Conservation (phyloP, 805 yeast genomes). For the Ogataea ganodermae region DNA sequence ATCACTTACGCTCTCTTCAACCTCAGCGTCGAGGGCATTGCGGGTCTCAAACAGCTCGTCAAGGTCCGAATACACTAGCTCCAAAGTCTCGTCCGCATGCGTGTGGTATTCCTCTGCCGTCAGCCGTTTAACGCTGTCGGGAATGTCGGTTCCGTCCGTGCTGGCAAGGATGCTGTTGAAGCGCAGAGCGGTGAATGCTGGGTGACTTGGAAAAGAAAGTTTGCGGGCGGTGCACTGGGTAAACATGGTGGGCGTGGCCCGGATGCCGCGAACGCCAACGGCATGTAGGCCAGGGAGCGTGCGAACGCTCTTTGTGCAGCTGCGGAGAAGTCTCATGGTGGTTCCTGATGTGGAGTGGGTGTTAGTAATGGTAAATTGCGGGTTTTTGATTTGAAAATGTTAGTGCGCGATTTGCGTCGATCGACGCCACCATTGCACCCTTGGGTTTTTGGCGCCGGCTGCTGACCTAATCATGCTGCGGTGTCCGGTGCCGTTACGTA, state of each 20-base stretch:
- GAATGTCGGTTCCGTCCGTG: constrained; percentile 58
- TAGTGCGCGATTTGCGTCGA: no score
- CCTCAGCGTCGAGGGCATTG: constrained; percentile 53
- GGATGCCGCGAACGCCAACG: no score
- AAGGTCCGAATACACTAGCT: constrained; percentile 61
- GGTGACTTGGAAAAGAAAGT: background rate
- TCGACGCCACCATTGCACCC: background rate
- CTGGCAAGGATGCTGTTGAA: constrained; percentile 31
- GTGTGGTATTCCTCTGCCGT: constrained; percentile 59
- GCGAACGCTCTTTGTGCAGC: background rate
- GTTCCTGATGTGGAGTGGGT: background rate
- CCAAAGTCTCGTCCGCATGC: constrained; percentile 68
- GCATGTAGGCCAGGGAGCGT: no score
- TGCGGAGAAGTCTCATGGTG: background rate
- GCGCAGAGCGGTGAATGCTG: constrained; percentile 8
- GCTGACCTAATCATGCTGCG: no score
- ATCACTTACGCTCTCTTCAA: constrained; percentile 65
- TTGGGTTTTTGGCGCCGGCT: no score
- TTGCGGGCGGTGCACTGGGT: no score
- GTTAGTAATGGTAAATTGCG: background rate
- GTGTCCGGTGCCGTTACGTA: no score
- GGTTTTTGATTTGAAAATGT: constrained; percentile 3
- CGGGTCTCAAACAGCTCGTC: constrained; percentile 64
- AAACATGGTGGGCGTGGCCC: no score
- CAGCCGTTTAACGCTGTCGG: constrained; percentile 51